Percentiles rank a stretch among this genome's conserved stretches.
Conservation (phyloP, 805 yeast species). For the Nakazawaea ernobii region DNA sequence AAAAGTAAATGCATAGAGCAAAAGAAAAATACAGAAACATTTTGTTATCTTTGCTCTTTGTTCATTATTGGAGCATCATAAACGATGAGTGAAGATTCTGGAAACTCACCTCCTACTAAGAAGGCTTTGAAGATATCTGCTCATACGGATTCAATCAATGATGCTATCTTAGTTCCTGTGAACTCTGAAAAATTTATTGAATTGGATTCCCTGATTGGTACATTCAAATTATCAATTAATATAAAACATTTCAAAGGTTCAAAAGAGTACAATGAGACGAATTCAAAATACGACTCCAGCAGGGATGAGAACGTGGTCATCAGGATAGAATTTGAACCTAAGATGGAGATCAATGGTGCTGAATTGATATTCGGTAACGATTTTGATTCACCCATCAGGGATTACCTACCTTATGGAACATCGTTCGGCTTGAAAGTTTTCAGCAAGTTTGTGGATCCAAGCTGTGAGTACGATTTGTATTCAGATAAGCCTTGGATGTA, state of each 20-base stretch:
- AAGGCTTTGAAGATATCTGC: constrained; percentile 6
- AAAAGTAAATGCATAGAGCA: background rate
- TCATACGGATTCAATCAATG: background rate
- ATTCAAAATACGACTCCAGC: background rate
- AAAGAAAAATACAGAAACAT: background rate
- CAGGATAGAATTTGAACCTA: constrained; percentile 37
- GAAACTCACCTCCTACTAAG: background rate
- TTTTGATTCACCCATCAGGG: constrained; percentile 51
- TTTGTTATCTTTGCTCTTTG: background rate
- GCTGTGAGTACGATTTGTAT: constrained; percentile 57
- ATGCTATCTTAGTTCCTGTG: constrained; percentile 5
- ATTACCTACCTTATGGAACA: constrained; percentile 51
- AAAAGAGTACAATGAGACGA: constrained; percentile 4
- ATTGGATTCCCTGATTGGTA: constrained; percentile 4
- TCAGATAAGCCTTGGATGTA: constrained; percentile 57
- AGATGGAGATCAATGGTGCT: constrained; percentile 38
- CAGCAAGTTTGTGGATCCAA: constrained; percentile 55
- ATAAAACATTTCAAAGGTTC: constrained; percentile 8
- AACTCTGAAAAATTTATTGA: background rate
- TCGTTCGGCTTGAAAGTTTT: constrained; percentile 52
- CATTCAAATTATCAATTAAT: constrained; percentile 1
- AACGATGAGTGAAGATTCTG: background rate
- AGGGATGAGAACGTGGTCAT: constrained; percentile 20
- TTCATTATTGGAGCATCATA: too few relatives aligned
- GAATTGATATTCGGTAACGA: constrained; percentile 67